A percentile compares a stretch with the other conserved stretches of the same genome.
phyloP scores from a whole-genome alignment of 345 rosid genomes.

The Linum lewisii region DNA sequence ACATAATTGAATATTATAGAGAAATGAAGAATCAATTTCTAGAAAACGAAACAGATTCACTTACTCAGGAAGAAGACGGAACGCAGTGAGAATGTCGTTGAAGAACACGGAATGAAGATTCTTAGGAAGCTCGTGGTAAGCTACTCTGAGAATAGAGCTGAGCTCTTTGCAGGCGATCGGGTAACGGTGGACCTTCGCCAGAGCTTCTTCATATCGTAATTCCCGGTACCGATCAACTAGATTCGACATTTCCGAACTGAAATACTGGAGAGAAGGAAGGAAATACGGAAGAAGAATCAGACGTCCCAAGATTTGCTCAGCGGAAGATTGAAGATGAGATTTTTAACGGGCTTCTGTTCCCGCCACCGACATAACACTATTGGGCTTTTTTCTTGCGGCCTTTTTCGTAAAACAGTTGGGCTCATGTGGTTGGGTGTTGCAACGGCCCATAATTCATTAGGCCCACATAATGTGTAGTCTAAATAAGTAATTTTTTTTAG shows the following conservation, averaged over 20 bases:
- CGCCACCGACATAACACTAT: neutral
- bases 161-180: slow-evolving; percentile 66
- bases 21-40: neutral
- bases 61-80: slow-evolving; percentile 70
- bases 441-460: neutral
- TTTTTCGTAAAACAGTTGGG: neutral
- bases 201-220: slow-evolving; percentile 36
- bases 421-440: neutral
- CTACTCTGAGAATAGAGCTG: slow-evolving; percentile 38
- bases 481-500: too few species aligned
- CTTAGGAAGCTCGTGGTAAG: slow-evolving; percentile 48
- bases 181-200: slow-evolving; percentile 37
- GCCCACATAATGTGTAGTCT: neutral
- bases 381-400: neutral
- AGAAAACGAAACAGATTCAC: neutral
- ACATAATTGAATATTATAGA: too few species aligned
- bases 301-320: too few species aligned
- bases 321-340: too few species aligned
- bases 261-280: neutral
- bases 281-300: neutral
- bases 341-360: neutral
- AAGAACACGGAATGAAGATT: slow-evolving; percentile 51
- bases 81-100: slow-evolving; percentile 58
- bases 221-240: slow-evolving; percentile 42
- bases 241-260: slow-evolving; percentile 27